Percentiles rank a stretch among this genome's conserved stretches.
Conservation (phyloP, 2,329 filamentous ascomycete species). For the Fusarium oxysporum region DNA sequence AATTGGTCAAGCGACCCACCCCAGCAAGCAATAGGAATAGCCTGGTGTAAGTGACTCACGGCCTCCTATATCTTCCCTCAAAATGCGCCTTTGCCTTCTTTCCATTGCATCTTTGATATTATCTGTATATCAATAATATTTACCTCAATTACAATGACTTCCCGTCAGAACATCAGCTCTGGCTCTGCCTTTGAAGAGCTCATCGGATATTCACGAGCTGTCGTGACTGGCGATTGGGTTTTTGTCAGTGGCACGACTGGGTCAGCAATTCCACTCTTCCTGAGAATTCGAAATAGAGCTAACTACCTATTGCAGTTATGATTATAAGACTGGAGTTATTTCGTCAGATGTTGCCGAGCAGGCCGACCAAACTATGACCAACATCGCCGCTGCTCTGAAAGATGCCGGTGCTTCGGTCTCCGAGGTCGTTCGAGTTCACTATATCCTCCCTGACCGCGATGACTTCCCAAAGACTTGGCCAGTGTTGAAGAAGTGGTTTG, state of each 20-base stretch:
- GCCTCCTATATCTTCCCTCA: background rate
- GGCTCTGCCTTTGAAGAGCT: slow-evolving; percentile 63
- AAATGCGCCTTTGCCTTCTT: background rate
- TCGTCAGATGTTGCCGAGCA: slow-evolving; percentile 60
- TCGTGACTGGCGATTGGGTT: slow-evolving; percentile 62
- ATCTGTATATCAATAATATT: background rate
- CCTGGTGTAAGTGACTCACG: slow-evolving; percentile 28
- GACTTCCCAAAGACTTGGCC: slow-evolving; percentile 64
- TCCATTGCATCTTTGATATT: background rate
- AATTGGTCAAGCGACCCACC: slow-evolving; percentile 5
- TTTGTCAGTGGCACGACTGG: slow-evolving; percentile 68
- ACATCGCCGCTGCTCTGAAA: slow-evolving; percentile 59
- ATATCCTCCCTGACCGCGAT: slow-evolving; percentile 61
- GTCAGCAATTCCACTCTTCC: slow-evolving; percentile 43
- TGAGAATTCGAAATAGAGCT: background rate
- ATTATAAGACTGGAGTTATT: slow-evolving; percentile 61
- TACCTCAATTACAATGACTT: slow-evolving; percentile 41
- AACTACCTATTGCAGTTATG: slow-evolving; percentile 53
- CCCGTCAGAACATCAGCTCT: slow-evolving; percentile 58
- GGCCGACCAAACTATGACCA: slow-evolving; percentile 61
- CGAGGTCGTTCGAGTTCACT: slow-evolving; percentile 64
- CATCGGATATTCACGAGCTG: slow-evolving; percentile 67
- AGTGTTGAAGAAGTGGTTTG: slow-evolving; percentile 62
- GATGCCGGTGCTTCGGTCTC: slow-evolving; percentile 56
- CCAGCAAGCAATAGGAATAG: background rate